Percentiles rank a stretch among this genome's conserved stretches.
phyloP scores from a whole-genome alignment of 1,284 basidiomycete genomes.

The Agroathelia rolfsii region DNA sequence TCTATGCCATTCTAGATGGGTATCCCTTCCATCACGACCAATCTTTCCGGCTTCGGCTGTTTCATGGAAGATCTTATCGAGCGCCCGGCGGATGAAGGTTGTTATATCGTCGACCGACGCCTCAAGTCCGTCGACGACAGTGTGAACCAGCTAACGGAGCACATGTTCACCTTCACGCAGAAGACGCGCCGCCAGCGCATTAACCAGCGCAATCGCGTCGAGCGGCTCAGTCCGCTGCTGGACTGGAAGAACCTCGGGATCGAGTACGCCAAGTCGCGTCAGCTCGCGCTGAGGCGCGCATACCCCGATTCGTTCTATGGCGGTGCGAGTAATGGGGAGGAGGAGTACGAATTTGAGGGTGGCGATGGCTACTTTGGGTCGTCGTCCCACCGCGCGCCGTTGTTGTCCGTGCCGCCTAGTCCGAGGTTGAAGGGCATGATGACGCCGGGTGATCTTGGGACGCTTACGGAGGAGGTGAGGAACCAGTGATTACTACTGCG shows the following conservation, averaged over 20 bases:
- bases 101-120: constrained; percentile 93
- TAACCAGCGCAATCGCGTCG: constrained; percentile 96
- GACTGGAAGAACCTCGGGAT: constrained; percentile 99
- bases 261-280: constrained; percentile 93
- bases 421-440: constrained; percentile 62
- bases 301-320: constrained; percentile 89
- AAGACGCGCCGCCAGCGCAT: constrained; percentile 96
- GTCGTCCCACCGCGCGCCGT: constrained; percentile 58
- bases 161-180: constrained; percentile 72
- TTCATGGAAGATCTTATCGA: constrained; percentile 99
- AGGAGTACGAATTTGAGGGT: constrained; percentile 42
- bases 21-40: constrained; percentile 94
- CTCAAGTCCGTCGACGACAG: constrained; percentile 88
- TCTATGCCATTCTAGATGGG: constrained; percentile 62
- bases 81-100: constrained; percentile 75
- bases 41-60: constrained; percentile 94
- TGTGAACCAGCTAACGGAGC: constrained; percentile 65
- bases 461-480: constrained; percentile 78
- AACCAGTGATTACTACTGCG: constrained; percentile 1
- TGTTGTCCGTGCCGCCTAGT: constrained; percentile 76
- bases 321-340: constrained; percentile 41
- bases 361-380: constrained; percentile 28
- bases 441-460: constrained; percentile 91
- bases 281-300: constrained; percentile 85
- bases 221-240: constrained; percentile 83